phyloP scores from a whole-genome alignment of 73 alveolate genomes.

The Symbiodinium pilosum region DNA sequence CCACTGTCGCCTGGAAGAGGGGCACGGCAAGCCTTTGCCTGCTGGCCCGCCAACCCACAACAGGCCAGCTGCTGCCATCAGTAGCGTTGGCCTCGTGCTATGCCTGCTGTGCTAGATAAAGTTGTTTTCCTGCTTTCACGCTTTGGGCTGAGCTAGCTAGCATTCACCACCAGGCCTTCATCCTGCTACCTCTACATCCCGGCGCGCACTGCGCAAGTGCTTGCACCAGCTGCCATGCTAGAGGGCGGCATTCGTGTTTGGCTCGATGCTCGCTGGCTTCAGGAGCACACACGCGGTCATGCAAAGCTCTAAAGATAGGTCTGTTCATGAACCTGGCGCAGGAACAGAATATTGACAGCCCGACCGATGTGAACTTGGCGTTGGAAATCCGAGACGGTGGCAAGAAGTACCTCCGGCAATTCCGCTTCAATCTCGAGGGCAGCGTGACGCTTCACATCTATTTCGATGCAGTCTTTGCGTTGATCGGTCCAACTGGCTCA shows the following conservation, averaged over 20 bases:
- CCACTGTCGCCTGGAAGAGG: slow-evolving; percentile 95
- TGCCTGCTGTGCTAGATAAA: background rate
- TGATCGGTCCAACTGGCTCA: slow-evolving; percentile 50
- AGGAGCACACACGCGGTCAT: background rate
- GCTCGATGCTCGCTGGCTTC: slow-evolving; percentile 59
- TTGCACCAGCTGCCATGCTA: slow-evolving; percentile 62
- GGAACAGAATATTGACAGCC: slow-evolving; percentile 41
- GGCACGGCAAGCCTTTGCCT: slow-evolving; percentile 94
- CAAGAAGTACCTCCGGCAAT: slow-evolving; percentile 50
- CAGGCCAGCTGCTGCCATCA: background rate
- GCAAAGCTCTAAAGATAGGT: background rate
- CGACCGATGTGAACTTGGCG: slow-evolving; percentile 55
- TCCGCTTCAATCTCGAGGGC: slow-evolving; percentile 66
- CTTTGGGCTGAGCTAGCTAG: background rate
- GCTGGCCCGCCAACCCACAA: slow-evolving; percentile 72
- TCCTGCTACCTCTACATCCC: slow-evolving; percentile 84
- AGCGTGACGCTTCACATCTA: slow-evolving; percentile 46
- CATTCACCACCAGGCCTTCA: slow-evolving; percentile 35
- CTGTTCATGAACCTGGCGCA: background rate
- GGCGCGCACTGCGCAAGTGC: slow-evolving; percentile 80
- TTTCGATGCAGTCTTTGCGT: slow-evolving; percentile 61
- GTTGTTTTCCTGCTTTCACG: background rate
- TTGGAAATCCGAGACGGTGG: slow-evolving; percentile 82
- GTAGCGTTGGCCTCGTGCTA: background rate
- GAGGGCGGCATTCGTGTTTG: slow-evolving; percentile 91